phyloP scores from a whole-genome alignment of 345 rosid species.

The Lenwebbia sp. region DNA sequence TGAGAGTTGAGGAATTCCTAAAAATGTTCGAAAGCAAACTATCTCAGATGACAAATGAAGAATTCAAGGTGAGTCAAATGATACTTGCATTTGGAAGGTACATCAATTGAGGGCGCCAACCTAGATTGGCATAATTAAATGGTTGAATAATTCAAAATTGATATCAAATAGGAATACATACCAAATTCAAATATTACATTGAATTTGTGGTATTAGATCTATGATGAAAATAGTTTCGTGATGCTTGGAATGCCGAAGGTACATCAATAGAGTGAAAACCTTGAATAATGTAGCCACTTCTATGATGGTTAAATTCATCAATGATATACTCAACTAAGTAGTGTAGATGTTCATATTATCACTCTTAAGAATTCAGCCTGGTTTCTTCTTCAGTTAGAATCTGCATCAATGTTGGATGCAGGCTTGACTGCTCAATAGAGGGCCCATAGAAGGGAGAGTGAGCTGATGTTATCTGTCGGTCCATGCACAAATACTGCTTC shows the following conservation, averaged over 20 bases:
- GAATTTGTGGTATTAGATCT: not conserved
- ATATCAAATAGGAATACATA: not conserved
- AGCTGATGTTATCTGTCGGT: not conserved
- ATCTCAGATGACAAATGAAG: constrained; percentile 60
- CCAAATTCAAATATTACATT: not conserved
- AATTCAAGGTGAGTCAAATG: constrained; percentile 54
- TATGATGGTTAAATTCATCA: not conserved
- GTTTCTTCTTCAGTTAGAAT: not conserved
- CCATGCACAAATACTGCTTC: not conserved
- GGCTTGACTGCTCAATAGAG: not conserved
- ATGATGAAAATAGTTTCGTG: not conserved
- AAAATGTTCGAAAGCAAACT: constrained; percentile 56
- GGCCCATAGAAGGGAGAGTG: not conserved
- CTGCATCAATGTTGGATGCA: not conserved
- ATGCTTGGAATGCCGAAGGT: not conserved
- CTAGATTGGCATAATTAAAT: not conserved
- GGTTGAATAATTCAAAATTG: not conserved
- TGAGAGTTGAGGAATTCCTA: constrained; percentile 69
- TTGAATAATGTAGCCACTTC: not conserved
- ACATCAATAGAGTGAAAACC: not conserved
- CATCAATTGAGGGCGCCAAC: not conserved
- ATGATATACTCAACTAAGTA: not conserved
- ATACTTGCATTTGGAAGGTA: not conserved
- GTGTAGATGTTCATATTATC: not conserved
- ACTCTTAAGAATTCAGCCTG: not conserved